Conservation (phyloP, 1,139 yeast species). For the Hansenula sp. region DNA sequence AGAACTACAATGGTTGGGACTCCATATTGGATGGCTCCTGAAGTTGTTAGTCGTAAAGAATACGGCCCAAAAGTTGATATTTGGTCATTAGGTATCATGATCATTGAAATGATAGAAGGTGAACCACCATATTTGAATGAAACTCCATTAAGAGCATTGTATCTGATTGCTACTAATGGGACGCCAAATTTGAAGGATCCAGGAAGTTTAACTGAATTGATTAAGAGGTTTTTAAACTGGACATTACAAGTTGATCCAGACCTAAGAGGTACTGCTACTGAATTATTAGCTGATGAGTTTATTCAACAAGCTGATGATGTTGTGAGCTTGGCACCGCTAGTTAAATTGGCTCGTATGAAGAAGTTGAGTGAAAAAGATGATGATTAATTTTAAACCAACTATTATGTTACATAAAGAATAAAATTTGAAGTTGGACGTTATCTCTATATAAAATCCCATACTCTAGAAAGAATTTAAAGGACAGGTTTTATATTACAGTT, state of each 20-base stretch:
- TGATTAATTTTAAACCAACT: too few relatives aligned
- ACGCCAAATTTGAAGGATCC: slow-evolving; percentile 92
- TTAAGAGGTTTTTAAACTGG: slow-evolving; percentile 70
- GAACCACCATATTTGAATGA: slow-evolving; percentile 97
- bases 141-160: slow-evolving; percentile 85
- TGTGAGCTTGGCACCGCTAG: slow-evolving; percentile 79
- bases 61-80: slow-evolving; percentile 97
- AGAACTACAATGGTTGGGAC: slow-evolving; percentile 99
- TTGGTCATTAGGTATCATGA: slow-evolving; percentile 97
- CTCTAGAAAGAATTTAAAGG: too few relatives aligned
- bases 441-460: too few relatives aligned
- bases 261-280: slow-evolving; percentile 76
- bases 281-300: slow-evolving; percentile 69
- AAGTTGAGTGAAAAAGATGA: slow-evolving; percentile 51
- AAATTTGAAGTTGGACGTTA: slow-evolving; percentile 10
- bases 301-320: slow-evolving; percentile 67
- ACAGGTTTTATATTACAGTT: too few relatives aligned
- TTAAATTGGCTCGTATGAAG: slow-evolving; percentile 81
- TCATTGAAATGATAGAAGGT: slow-evolving; percentile 97
- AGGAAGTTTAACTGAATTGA: slow-evolving; percentile 63
- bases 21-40: slow-evolving; percentile 99
- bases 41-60: slow-evolving; percentile 88
- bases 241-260: slow-evolving; percentile 85
- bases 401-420: too few relatives aligned
- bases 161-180: slow-evolving; percentile 92